Percentiles rank a stretch among this genome's conserved stretches.
Evolutionary conservation across 495 filamentous ascomycete genomes (phyloP).

Genomic region (Neurospora sp.): DNA sequence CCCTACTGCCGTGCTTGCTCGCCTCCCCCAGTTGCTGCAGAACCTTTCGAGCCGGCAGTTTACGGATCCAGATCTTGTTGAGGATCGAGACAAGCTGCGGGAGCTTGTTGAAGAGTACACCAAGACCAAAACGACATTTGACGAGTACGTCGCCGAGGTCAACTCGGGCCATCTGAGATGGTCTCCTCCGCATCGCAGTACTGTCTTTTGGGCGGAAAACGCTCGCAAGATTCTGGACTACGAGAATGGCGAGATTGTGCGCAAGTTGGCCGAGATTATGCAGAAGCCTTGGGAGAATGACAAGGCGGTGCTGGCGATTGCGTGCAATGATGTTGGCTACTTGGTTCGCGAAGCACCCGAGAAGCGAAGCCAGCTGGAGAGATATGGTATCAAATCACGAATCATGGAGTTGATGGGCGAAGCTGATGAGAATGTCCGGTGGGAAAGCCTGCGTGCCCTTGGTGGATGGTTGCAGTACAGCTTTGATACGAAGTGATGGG

Average conservation of each 20-base stretch:
- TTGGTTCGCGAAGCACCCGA: slow-evolving; percentile 88
- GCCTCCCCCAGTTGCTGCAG: slow-evolving; percentile 69
- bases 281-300: slow-evolving; percentile 80
- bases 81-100: slow-evolving; percentile 67
- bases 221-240: slow-evolving; percentile 85
- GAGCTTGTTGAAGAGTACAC: slow-evolving; percentile 88
- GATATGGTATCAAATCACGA: slow-evolving; percentile 76
- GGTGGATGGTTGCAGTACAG: slow-evolving; percentile 91
- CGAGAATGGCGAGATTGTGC: slow-evolving; percentile 65
- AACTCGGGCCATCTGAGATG: slow-evolving; percentile 83
- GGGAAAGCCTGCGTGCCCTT: slow-evolving; percentile 89
- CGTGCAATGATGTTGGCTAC: slow-evolving; percentile 84
- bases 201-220: slow-evolving; percentile 89
- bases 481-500: slow-evolving; percentile 49
- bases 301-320: slow-evolving; percentile 92
- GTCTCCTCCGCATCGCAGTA: slow-evolving; percentile 88
- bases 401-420: slow-evolving; percentile 97
- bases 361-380: slow-evolving; percentile 72
- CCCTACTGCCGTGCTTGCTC: slow-evolving; percentile 69
- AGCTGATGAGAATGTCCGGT: slow-evolving; percentile 78
- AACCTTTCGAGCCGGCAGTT: slow-evolving; percentile 77
- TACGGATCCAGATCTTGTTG: slow-evolving; percentile 78
- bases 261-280: slow-evolving; percentile 81
- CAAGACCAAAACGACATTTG: slow-evolving; percentile 92
- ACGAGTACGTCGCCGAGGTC: slow-evolving; percentile 87